Evolutionary conservation across 2,329 filamentous ascomycete species (phyloP).

Genomic region (Ophiostoma perfectum): DNA sequence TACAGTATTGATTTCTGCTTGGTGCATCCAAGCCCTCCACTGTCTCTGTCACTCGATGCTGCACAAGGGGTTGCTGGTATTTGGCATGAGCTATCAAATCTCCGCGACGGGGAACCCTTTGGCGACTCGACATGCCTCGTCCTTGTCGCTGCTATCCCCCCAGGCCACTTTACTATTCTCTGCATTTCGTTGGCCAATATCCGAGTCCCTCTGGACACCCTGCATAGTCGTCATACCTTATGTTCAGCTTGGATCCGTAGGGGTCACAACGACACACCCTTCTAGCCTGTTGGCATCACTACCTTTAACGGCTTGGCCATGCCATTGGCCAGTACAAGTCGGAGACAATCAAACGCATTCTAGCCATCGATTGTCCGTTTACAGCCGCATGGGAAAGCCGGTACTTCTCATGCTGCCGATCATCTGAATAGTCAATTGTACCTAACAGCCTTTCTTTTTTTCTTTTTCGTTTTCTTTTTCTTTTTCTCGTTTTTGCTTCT

Average conservation of each 20-base stretch:
- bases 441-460: background rate
- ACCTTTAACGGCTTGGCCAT: too few relatives aligned
- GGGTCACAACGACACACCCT: background rate
- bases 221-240: background rate
- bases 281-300: background rate
- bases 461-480: background rate
- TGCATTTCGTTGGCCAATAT: background rate
- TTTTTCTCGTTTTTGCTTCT: background rate
- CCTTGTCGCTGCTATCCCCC: background rate
- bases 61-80: background rate
- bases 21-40: background rate
- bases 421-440: too few relatives aligned
- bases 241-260: background rate
- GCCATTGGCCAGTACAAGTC: too few relatives aligned
- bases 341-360: too few relatives aligned
- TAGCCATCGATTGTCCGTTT: too few relatives aligned
- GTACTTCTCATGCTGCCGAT: too few relatives aligned
- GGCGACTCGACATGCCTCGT: too few relatives aligned
- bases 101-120: too few relatives aligned
- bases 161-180: background rate
- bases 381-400: too few relatives aligned
- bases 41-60: background rate
- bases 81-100: too few relatives aligned
- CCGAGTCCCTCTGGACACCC: background rate
- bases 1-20: background rate